Conservation (phyloP, 2,329 filamentous ascomycete species). For the Penicillium sp. region DNA sequence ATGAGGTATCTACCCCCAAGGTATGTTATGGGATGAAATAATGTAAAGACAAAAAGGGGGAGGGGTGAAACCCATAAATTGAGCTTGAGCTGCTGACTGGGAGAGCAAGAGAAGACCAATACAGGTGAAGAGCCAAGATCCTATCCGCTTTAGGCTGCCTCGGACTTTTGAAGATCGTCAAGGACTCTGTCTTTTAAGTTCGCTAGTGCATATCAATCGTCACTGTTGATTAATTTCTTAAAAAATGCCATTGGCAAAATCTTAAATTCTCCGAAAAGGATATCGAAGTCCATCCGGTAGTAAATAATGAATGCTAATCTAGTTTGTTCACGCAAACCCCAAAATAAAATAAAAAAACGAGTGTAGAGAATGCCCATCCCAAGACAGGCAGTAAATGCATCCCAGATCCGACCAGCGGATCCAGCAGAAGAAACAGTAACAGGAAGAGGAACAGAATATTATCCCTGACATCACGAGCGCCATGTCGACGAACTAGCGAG, state of each 20-base stretch:
- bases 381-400: constrained; percentile 6
- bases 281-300: constrained; percentile 24
- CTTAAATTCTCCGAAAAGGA: constrained; percentile 13
- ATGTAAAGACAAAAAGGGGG: no score
- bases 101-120: no score
- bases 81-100: no score
- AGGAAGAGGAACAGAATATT: not conserved
- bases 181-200: not conserved
- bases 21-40: no score
- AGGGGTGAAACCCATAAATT: no score
- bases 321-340: not conserved
- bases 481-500: not conserved
- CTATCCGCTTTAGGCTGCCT: not conserved
- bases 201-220: not conserved
- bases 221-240: not conserved
- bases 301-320: constrained; percentile 5
- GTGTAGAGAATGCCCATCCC: constrained; percentile 1
- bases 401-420: constrained; percentile 8
- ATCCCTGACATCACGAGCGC: not conserved
- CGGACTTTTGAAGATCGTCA: not conserved
- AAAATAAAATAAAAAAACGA: not conserved
- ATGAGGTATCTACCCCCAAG: no score
- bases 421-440: not conserved
- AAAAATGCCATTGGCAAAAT: not conserved
- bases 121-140: not conserved